Base-by-base conservation (phyloP, 495 filamentous ascomycete genomes). In the Immersiella caudata region DNA sequence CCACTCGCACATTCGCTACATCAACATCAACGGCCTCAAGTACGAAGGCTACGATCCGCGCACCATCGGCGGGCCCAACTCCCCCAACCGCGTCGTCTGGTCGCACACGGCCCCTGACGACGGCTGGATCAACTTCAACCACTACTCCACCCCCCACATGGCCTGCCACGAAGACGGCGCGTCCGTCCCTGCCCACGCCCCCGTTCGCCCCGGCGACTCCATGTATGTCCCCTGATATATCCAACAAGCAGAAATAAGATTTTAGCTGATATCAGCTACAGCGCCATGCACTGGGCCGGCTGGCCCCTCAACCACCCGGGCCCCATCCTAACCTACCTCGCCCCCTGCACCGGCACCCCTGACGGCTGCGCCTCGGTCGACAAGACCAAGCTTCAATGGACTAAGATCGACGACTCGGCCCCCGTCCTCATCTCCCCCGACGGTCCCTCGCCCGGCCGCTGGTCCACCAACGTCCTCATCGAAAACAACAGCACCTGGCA, bases 391-490 rank as follows among this genome's bases (percentile, higher is more conserved):
- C 82, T 93, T n/a, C 70, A 86, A 65, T 93, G 88, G 79, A 90
- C 92, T 79, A 93, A 93, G 84, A 87, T 93, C 65, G 85, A 83
- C 61, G 81, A 75, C 74, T 77, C 22, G 88, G 85, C 65, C 0
- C 73, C 73, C 1, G 69, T 57, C 5, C 79, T 92, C 29, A 71
- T 87, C 65, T 67, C 80, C 67, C 83, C 80, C 59, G 68, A 66
- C 16, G 73, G 68, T 35, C 83, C 82, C 33, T 86, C 83, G 36
- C 67, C 2, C 29, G 73, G 66, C 11, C 84, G 75, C 29, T 93
- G 91, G 90, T 88, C 85, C n/a, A 78, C 85, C 14, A 88, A 93
- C 69, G 73, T 86, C 7, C 82, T 92, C 60, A 87, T 89, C 68
- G 80, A 80, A 54, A 85, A 84, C 73, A 89, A 89, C 80, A 88